Base-by-base conservation (phyloP, 805 yeast species). In the Hanseniaspora nectarophila region DNA sequence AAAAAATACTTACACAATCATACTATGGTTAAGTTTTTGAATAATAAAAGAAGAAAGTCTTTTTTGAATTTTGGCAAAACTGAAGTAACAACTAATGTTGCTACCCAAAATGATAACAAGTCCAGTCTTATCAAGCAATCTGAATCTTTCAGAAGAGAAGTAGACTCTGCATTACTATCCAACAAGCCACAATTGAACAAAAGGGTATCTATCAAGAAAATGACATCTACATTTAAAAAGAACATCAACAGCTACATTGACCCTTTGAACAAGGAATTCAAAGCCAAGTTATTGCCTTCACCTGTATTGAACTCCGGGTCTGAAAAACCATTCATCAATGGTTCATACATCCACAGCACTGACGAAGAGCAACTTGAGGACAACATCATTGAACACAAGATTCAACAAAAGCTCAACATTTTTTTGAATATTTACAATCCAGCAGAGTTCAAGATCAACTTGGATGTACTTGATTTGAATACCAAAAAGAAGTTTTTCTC, bases 381-480 rank as follows among this genome's bases (percentile, higher is more conserved):
- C 13, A 34, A 46, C 13, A 18, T 46, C 7, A 15, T 46, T 31
- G 51, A 46, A 29, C 44, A 46, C 10, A 46, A 46, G 18, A 46
- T 46, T 10, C 37, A 29, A 9, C 29, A 46, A 23, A 46, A 38
- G 31, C 7, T 46, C 6, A 29, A 38, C 4, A 38, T 37, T 21
- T 37, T 46, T 9, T 15, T 46, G 9, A 29, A 46, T n/a, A 46
- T 46, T n/a, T 38, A 38, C 32, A 18, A 24, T 7, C 15, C 59
- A 42, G 50, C 58, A 10, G 56, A 61, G 35, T 62, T 58, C 45
- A 58, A 59, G 39, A 57, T 63, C 23, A 21, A 48, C 24, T 16
- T 42, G 12, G 18, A 32, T 6, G 12, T n/a, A 2, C 26, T 20
- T 12, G 23, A 18, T 8, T 55, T 63, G 3, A 26, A 45, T 10